phyloP scores from a whole-genome alignment of 2,329 filamentous ascomycete genomes.

The Pezicula carpinea region DNA sequence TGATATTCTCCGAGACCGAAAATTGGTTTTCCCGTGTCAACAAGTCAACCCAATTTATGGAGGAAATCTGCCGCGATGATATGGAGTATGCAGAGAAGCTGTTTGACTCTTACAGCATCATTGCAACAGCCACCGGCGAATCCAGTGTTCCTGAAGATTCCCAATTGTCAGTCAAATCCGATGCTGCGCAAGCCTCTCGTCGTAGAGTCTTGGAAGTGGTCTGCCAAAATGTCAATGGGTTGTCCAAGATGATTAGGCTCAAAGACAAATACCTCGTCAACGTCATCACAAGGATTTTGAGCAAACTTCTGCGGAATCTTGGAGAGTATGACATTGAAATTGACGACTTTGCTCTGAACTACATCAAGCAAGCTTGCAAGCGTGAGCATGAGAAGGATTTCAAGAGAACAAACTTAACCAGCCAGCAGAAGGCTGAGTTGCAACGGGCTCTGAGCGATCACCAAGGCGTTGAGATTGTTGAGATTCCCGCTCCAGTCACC shows the following conservation, averaged over 20 bases:
- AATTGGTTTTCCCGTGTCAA: slow-evolving; percentile 67
- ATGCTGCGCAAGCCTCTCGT: slow-evolving; percentile 30
- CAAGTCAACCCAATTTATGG: slow-evolving; percentile 58
- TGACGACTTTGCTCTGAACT: slow-evolving; percentile 51
- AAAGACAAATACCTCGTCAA: slow-evolving; percentile 82
- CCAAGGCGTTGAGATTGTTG: slow-evolving; percentile 45
- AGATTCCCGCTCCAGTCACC: slow-evolving; percentile 41
- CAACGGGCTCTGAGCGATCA: slow-evolving; percentile 57
- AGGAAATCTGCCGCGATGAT: slow-evolving; percentile 87
- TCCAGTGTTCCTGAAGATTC: slow-evolving; percentile 33
- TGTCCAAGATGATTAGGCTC: slow-evolving; percentile 85
- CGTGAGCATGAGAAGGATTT: slow-evolving; percentile 49
- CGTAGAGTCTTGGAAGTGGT: slow-evolving; percentile 60
- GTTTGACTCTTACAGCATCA: slow-evolving; percentile 78
- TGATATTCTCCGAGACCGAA: slow-evolving; percentile 79
- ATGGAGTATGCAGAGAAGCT: slow-evolving; percentile 90
- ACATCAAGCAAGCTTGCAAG: slow-evolving; percentile 62
- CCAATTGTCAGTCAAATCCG: slow-evolving; percentile 21
- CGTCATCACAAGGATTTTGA: slow-evolving; percentile 76
- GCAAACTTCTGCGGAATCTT: slow-evolving; percentile 79
- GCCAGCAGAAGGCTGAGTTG: slow-evolving; percentile 81
- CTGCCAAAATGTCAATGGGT: slow-evolving; percentile 57
- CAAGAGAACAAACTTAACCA: slow-evolving; percentile 73
- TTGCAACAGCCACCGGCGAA: slow-evolving; percentile 47
- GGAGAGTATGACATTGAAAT: slow-evolving; percentile 72